A percentile compares a stretch with the other conserved stretches of the same genome.
Evolutionary conservation across 441 rosid genomes (phyloP).

Genomic region (Mallotus repandus): DNA sequence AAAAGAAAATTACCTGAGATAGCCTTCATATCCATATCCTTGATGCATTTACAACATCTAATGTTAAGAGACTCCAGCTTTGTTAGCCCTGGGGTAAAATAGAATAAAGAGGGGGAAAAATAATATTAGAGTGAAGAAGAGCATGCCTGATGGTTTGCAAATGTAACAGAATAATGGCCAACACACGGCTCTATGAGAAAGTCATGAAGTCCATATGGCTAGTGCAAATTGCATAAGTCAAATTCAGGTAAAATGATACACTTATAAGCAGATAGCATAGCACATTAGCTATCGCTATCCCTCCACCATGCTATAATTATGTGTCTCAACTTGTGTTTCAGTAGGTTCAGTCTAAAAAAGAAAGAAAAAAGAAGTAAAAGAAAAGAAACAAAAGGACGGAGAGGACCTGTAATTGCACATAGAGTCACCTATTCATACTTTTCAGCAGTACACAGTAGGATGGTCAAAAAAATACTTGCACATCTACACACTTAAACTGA

Average conservation of each 20-base stretch:
- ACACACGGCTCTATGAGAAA: background rate
- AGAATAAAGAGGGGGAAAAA: background rate
- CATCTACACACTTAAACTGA: background rate
- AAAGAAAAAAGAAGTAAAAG: background rate
- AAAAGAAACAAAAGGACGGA: background rate
- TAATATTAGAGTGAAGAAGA: background rate
- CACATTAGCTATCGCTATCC: background rate
- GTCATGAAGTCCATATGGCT: background rate
- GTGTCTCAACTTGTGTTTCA: background rate
- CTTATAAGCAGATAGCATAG: background rate
- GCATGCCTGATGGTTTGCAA: background rate
- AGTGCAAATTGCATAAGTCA: background rate
- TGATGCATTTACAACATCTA: conserved; percentile 73
- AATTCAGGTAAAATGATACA: background rate
- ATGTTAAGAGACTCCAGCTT: conserved; percentile 67
- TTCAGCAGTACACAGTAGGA: background rate
- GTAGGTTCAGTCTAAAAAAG: background rate
- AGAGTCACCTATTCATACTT: background rate
- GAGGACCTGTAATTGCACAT: background rate
- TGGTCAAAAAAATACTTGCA: background rate
- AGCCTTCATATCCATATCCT: conserved; percentile 65
- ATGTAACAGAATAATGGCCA: background rate
- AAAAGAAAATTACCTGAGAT: conserved; percentile 50
- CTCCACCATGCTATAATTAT: background rate
- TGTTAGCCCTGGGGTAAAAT: conserved; percentile 43